phyloP scores from a whole-genome alignment of 768 basidiomycete genomes.

The Steccherinum ochraceum region DNA sequence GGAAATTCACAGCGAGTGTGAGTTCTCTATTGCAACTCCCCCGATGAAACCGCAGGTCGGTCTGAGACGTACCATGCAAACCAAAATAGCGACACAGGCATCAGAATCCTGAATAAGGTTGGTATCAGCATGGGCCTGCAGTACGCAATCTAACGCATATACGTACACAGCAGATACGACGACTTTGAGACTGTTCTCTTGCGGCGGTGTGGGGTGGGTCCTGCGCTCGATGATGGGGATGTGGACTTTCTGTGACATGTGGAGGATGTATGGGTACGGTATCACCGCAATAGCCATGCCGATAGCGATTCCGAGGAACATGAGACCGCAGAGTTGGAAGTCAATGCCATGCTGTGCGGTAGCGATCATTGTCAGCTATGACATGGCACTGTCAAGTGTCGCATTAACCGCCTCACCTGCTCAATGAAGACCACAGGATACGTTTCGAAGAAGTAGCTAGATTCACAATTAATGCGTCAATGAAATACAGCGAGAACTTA shows the following conservation, averaged over 20 bases:
- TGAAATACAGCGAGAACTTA: no score
- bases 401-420: no score
- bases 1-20: no score
- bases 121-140: neutral
- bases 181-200: slow-evolving; percentile 14
- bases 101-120: slow-evolving; percentile 3
- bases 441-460: slow-evolving; percentile 20
- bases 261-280: slow-evolving; percentile 5
- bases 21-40: no score
- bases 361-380: neutral
- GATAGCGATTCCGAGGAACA: slow-evolving; percentile 14
- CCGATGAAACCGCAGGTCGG: no score
- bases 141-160: neutral
- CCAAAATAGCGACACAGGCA: slow-evolving; percentile 20
- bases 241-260: slow-evolving; percentile 8
- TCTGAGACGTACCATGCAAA: slow-evolving; percentile 19
- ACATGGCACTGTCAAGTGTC: no score
- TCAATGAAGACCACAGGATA: slow-evolving; percentile 16
- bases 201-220: neutral
- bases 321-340: slow-evolving; percentile 15
- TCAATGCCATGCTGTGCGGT: slow-evolving; percentile 12
- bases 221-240: slow-evolving; percentile 11
- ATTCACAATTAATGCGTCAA: neutral
- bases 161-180: slow-evolving; percentile 16
- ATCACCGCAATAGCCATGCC: slow-evolving; percentile 14